Evolutionary conservation across 2,329 filamentous ascomycete genomes (phyloP).

Genomic region (Ophiosphaerella korrae): DNA sequence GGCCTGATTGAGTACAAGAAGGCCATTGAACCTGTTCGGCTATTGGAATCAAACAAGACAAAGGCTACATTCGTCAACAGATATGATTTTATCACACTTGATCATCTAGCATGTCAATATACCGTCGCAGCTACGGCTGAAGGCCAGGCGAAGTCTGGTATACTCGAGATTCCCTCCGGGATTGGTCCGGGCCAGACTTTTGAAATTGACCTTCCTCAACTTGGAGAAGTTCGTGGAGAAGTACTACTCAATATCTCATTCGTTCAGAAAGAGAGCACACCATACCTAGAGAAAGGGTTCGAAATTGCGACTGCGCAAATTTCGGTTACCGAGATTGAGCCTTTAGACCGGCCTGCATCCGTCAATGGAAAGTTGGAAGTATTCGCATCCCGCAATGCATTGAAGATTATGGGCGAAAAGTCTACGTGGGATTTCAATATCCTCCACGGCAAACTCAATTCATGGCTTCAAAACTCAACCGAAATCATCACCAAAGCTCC

Average conservation of each 20-base stretch:
- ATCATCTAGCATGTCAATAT: slow-evolving; percentile 38
- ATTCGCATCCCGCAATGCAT: slow-evolving; percentile 18
- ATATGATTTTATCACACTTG: slow-evolving; percentile 46
- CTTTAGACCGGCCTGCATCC: slow-evolving; percentile 30
- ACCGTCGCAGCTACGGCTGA: slow-evolving; percentile 13
- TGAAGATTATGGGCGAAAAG: slow-evolving; percentile 25
- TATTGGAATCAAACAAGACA: slow-evolving; percentile 25
- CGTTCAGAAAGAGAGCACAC: slow-evolving; percentile 37
- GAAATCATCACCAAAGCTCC: slow-evolving; percentile 42
- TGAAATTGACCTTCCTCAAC: slow-evolving; percentile 28
- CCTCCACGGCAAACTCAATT: slow-evolving; percentile 58
- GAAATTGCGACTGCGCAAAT: slow-evolving; percentile 46
- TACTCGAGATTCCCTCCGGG: slow-evolving; percentile 30
- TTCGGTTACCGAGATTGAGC: slow-evolving; percentile 14
- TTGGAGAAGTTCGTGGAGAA: slow-evolving; percentile 16
- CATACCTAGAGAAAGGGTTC: slow-evolving; percentile 41
- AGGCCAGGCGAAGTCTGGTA: slow-evolving; percentile 11
- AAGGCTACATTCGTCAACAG: slow-evolving; percentile 40
- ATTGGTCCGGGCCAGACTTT: slow-evolving; percentile 34
- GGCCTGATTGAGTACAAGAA: slow-evolving; percentile 53
- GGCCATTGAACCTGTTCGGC: slow-evolving; percentile 50
- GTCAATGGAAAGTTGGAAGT: slow-evolving; percentile 51
- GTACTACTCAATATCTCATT: slow-evolving; percentile 36
- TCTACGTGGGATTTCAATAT: slow-evolving; percentile 57
- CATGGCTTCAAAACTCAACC: slow-evolving; percentile 34